Base-by-base conservation (phyloP, 331 rosid genomes). In the Telfairia occidentalis region DNA sequence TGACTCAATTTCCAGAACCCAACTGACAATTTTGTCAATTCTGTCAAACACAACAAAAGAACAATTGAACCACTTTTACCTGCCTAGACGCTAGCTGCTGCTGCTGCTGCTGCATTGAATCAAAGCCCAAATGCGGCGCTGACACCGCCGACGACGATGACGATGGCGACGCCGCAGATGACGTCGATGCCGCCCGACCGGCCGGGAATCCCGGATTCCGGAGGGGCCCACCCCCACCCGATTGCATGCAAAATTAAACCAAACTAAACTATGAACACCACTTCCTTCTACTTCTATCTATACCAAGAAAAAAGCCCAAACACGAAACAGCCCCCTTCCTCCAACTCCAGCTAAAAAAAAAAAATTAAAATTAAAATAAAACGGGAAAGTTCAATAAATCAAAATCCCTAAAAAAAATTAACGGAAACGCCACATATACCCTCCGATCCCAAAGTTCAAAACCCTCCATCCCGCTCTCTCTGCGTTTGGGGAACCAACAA, bases 131-230 rank as follows among this genome's bases (percentile, higher is more conserved):
- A 77, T 89, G 98, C 2, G 96, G 89, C 21, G 96, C 76, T 23
- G 92, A 88, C 76, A 86, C 92, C 15, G 92, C 96, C 9, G 98
- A 95, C 4, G 96, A 92, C 0, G 98, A 89, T 9, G 97, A 92
- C 32, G 99, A 85, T 2, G 96, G 97, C 9, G 97, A 92, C 3
- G 96, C 92, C 37, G 90, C 90, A 23, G 97, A 90, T 9, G 99
- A 89, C 0, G 92, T 84, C 23, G 96, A 84, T 24, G 86, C 71
- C 29, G 90, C 85, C 83, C 96, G 84, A 42, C 96, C 95, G 2
- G 79, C 85, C 85, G 90, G 86, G 42, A 93, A 82, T 1, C 87
- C 88, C 26, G 88, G 89, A 78, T 88, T 87, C 90, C 98, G 88
- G 84, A 92, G 72, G 75, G 92, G 88, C 32, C 86, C 96, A 35